These are phyloP conservation scores for Solanum sitiens DNA, from an alignment of 257 asterid species.

Conservation along the genomic window DNA sequence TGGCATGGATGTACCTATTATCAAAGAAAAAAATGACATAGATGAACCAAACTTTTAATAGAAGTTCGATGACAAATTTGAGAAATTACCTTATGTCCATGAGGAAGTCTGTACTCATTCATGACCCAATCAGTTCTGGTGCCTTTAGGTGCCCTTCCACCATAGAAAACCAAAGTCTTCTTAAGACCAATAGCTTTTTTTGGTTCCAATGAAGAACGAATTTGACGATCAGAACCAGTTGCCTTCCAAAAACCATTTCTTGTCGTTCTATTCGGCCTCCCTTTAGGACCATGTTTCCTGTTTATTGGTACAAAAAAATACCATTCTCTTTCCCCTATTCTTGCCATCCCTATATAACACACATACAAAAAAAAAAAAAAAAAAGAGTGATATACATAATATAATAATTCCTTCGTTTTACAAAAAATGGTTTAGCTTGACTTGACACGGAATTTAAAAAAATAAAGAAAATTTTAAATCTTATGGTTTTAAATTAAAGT, in stretches of 20 bases:
- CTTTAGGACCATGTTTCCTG: slow-evolving; percentile 57
- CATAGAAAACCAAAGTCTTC: slow-evolving; percentile 67
- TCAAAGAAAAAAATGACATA: no score
- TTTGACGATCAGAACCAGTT: slow-evolving; percentile 69
- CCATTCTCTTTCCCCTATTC: slow-evolving; percentile 74
- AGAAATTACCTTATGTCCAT: slow-evolving; percentile 30
- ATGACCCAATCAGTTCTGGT: slow-evolving; percentile 74
- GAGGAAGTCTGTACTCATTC: slow-evolving; percentile 74
- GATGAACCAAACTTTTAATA: no score
- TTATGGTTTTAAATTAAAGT: no score
- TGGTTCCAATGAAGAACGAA: slow-evolving; percentile 28
- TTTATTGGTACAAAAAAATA: slow-evolving; percentile 65
- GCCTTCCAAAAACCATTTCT: slow-evolving; percentile 78
- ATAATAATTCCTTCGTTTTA: no score
- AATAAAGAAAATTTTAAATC: no score
- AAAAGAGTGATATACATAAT: neutral
- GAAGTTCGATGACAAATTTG: no score
- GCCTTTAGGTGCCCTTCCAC: slow-evolving; percentile 79
- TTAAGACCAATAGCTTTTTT: slow-evolving; percentile 41
- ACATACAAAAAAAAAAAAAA: no score
- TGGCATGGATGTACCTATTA: no score
- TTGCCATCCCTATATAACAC: slow-evolving; percentile 41
- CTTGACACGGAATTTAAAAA: no score
- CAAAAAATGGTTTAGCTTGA: no score
- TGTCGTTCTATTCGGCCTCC: slow-evolving; percentile 65